A percentile compares a stretch with the other conserved stretches of the same genome.
Evolutionary conservation across 441 rosid species (phyloP).

Genomic region (Adansonia gregorii): DNA sequence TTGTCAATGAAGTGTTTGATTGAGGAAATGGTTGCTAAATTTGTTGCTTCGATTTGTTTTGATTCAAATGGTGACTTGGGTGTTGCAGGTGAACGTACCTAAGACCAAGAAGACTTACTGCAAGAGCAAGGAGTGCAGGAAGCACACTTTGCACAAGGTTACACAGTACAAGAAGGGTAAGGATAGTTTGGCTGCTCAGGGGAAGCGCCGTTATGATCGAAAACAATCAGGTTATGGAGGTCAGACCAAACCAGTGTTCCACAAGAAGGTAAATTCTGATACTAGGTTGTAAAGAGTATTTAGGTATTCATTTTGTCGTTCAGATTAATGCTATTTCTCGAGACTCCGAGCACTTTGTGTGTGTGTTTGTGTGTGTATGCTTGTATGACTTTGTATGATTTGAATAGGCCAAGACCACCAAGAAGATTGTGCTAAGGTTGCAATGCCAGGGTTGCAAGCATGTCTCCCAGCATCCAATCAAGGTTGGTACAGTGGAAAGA

Average conservation of each 20-base stretch:
- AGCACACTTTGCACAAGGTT: conserved; percentile 81
- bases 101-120: conserved; percentile 76
- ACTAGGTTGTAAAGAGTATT: not conserved
- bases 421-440: conserved; percentile 68
- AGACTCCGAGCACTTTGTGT: not conserved
- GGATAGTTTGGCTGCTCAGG: conserved; percentile 70
- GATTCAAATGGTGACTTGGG: not conserved
- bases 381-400: not conserved
- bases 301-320: not conserved
- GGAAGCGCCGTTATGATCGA: conserved; percentile 72
- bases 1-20: not conserved
- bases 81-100: conserved; percentile 63
- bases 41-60: not conserved
- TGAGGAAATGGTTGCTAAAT: not conserved
- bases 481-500: conserved; percentile 31
- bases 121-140: conserved; percentile 71
- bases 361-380: not conserved
- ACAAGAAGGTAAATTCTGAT: conserved; percentile 51
- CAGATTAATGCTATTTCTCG: not conserved
- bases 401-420: conserved; percentile 60
- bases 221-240: conserved; percentile 77
- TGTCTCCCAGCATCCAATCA: conserved; percentile 62
- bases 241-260: conserved; percentile 77
- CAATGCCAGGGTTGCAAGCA: conserved; percentile 70
- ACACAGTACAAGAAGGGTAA: conserved; percentile 79